phyloP scores from a whole-genome alignment of 768 basidiomycete genomes.

The Pleurotus ostreatus region DNA sequence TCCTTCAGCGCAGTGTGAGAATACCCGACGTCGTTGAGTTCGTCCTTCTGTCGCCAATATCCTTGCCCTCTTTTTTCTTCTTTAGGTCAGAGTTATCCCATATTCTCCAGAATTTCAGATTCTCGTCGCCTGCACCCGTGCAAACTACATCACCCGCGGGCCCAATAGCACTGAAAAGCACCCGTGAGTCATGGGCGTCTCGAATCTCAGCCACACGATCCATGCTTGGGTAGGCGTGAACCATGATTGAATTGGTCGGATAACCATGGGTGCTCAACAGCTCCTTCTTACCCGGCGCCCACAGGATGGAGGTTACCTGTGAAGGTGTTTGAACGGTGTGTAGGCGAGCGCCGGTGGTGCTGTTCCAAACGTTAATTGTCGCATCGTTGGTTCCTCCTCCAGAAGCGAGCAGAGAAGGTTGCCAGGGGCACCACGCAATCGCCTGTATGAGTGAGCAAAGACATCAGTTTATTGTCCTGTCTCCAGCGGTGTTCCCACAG shows the following conservation, averaged over 20 bases:
- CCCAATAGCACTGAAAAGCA: conserved; percentile 79
- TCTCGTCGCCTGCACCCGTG: conserved; percentile 93
- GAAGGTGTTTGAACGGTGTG: conserved; percentile 84
- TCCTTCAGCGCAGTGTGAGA: conserved; percentile 20
- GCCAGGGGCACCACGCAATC: conserved; percentile 97
- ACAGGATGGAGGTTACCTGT: conserved; percentile 90
- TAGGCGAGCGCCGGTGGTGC: conserved; percentile 85
- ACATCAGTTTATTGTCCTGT: too few species aligned
- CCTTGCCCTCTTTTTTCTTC: conserved; percentile 47
- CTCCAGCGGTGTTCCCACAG: background rate
- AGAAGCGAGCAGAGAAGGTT: conserved; percentile 82
- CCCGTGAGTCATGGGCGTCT: conserved; percentile 90
- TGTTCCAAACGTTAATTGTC: conserved; percentile 87
- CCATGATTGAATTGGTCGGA: conserved; percentile 79
- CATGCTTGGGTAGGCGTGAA: conserved; percentile 84
- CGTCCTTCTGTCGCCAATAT: conserved; percentile 30
- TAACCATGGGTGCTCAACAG: conserved; percentile 92
- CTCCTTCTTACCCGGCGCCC: conserved; percentile 85
- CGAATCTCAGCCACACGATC: conserved; percentile 79
- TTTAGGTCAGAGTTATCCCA: conserved; percentile 58
- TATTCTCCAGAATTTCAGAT: conserved; percentile 93
- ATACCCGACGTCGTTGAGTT: conserved; percentile 49
- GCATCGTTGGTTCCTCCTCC: conserved; percentile 96
- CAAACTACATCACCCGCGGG: conserved; percentile 90
- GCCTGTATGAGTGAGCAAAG: conserved; percentile 46